Evolutionary conservation across 2,329 filamentous ascomycete genomes (phyloP), one percentile per base, ranked within the genome.

Genomic region (Diaporthe amygdali): DNA sequence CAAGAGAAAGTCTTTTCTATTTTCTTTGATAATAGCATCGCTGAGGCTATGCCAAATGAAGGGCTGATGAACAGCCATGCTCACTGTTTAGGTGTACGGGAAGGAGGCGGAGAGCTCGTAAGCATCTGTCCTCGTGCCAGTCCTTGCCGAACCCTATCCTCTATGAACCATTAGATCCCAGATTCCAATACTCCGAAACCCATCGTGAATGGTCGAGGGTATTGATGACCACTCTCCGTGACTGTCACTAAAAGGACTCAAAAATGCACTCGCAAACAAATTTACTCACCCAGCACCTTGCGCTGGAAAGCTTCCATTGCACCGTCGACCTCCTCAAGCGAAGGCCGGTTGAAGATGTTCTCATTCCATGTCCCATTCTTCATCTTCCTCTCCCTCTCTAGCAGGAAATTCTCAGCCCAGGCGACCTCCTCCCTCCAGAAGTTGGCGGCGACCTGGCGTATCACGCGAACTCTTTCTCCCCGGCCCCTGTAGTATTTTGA

Each of bases 341-440:
- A 84, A 1, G 87, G 87, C 8, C 88, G 81, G 34, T 81, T 77
- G 73, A 84, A 89, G 73, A 84, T 84, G 72, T 89, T 89, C 56
- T 83, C 83, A 25, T 84, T 81, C 87, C 87, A 89, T 54, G 78
- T 76, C 2, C 86, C 86, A 7, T 69, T 67, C 12, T 71, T 75
- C 71, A 80, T 81, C 73, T 81, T 78, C 20, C 79, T 77, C 3
- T 81, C 77, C 69, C 88, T 82, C 66, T 79, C 75, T 30, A 78
- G 75, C 51, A 89, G 76, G 77, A 86, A 89, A 9, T 78, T 76
- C 76, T 87, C 85, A 0, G 88, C 85, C 39, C 79, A 82, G 32
- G 81, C 77, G 59, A 89, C 80, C 77, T 89, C 87, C 34, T 74
- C 76, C 15, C 73, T 75, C 88, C 88, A 90, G 82, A 87, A 89